Base-by-base conservation (phyloP, 106 monocot genomes). In the Xerophyta viscosa region DNA sequence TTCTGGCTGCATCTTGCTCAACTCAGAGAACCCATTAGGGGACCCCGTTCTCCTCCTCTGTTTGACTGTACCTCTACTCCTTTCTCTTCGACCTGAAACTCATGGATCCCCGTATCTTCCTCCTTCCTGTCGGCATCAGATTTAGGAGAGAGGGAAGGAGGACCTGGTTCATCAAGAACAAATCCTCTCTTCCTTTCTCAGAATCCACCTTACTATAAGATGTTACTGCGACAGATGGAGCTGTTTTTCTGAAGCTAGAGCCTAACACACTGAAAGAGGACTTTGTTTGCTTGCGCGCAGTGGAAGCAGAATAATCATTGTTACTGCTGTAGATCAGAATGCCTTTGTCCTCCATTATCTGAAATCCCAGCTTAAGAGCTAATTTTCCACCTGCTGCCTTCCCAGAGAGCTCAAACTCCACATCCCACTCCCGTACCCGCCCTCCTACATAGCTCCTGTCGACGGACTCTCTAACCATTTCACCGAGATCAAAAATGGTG, bases 301-400 rank as follows among this genome's bases (percentile, higher is more conserved):
- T 51, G 24, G 73, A 75, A 17, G 46, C 15, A 2, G 20, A 46
- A 46, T 46, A 19, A 17, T 46, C 46, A 13, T 46, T 46, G 36
- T 14, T 15, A 47, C 27, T 52, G 49, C 51, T 62, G 52, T 84
- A 94, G 8, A 94, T 61, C 20, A 71, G 78, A 6, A 81, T 67
- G 1, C 88, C 81, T 8, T 80, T 77, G 22, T 84, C 94, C 54
- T 94, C 94, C 84, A 94, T 94, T 61, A 94, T 81, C 57, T 94
- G 94, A 53, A 94, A 94, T 29, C 84, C 84, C 5, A 94, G 36
- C 46, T 84, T 94, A 20, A 88, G 58, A 0, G 76, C 70, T 18
- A 94, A 29, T 37, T 88, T 84, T 2, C 81, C 94, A 0, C 94
- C 94, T 61, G 73, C 88, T 2, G 84, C 94, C 67, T 94, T 94